Percentiles rank a stretch among this genome's conserved stretches.
Evolutionary conservation across 1,284 basidiomycete species (phyloP).

Genomic region (Sporisorium exsertum): DNA sequence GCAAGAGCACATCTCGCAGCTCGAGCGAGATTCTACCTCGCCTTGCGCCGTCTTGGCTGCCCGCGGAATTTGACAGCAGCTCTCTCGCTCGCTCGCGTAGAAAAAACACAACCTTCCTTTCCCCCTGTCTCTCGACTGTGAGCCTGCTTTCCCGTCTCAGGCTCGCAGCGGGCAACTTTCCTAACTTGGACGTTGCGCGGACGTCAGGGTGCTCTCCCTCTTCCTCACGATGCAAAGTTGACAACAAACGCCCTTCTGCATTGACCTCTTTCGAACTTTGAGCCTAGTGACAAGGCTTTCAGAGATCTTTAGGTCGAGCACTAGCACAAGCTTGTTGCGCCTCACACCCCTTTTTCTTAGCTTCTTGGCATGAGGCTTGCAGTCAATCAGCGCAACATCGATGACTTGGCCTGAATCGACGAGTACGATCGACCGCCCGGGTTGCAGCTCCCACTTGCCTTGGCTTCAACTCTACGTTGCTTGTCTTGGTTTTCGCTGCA

Average conservation of each 20-base stretch:
- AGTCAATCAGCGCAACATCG: no score
- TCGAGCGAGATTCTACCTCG: conserved; percentile 28
- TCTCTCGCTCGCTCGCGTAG: background rate
- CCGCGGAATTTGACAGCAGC: conserved; percentile 26
- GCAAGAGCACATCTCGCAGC: background rate
- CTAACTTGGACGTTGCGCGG: no score
- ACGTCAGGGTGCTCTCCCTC: no score
- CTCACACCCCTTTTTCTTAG: background rate
- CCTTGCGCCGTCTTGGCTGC: background rate
- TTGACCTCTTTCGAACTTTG: no score
- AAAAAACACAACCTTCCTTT: conserved; percentile 1
- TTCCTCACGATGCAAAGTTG: no score
- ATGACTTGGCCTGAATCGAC: no score
- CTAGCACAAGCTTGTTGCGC: no score
- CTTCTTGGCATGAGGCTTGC: conserved; percentile 6
- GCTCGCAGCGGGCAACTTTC: no score
- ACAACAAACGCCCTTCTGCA: no score
- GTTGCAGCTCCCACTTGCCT: conserved; percentile 26
- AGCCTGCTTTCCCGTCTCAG: background rate
- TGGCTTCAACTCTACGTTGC: conserved; percentile 30
- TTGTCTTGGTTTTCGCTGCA: background rate
- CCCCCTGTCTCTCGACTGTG: conserved; percentile 14
- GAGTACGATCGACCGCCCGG: background rate
- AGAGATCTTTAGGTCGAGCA: no score
- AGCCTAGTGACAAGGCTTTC: background rate